Base-by-base conservation (phyloP, 192 early-diverging fungal genomes). In the Ambispora gerdemannii region DNA sequence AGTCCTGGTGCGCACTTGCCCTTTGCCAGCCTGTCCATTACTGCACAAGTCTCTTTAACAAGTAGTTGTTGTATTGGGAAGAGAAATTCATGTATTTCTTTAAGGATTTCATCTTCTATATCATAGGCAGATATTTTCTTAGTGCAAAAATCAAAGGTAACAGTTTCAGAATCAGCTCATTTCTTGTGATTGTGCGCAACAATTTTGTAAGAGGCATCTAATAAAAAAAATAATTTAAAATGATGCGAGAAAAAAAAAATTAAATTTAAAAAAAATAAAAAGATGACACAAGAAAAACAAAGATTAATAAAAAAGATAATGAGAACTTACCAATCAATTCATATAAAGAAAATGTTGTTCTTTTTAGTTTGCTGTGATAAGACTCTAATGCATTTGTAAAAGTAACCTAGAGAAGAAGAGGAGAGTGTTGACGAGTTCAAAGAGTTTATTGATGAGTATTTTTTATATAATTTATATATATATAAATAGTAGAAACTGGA, bases 321-420 rank as follows among this genome's bases (percentile, higher is more conserved):
- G n/a, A n/a, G n/a, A n/a, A n/a, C n/a, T 43, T 58, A 58, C 62
- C 62, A 64, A 64, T 64, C 22, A 64, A 43, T 20, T 32, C 62
- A 64, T 64, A 36, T 0, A 24, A 24, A 47, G 15, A 27, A 43
- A 36, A 64, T 1, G 36, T 64, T 27, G 20, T 36, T 36, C 25
- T 35, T 64, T 64, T 64, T 17, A 64, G 36, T 22, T 64, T 36
- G 22, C 62, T 64, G 36, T 74, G 65, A 19, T 59, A 74, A 22
- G 66, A 47, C 22, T 74, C 67, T 1, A 74, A 64, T 7, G 58
- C 6, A 35, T 55, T 69, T 1, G 58, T 58, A 1, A 36, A 69
- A 7, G 67, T 68, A 0, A 28, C 67, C 60, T 74, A 67, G 4
- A 74, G 33, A 32, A 74, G 56, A 34, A 74, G 31, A 35, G 65